These are phyloP conservation scores for Colletotrichum camelliae DNA, from an alignment of 2,329 filamentous ascomycete species.

Conservation along the genomic window DNA sequence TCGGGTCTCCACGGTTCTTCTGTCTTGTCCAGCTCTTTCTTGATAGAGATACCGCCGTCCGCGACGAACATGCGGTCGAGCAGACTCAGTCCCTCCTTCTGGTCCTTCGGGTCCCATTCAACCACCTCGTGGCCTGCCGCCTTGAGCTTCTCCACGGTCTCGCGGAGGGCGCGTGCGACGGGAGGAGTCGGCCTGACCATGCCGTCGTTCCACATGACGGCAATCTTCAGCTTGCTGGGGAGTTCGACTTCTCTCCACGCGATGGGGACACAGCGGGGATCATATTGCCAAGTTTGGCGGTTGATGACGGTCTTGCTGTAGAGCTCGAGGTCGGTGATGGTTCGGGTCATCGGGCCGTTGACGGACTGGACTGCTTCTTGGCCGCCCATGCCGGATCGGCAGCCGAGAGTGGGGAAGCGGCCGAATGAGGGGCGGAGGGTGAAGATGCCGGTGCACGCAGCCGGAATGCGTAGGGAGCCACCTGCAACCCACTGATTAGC, in stretches of 20 bases:
- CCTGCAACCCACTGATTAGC: conserved; percentile 29
- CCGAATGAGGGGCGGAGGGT: conserved; percentile 62
- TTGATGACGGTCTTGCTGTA: conserved; percentile 59
- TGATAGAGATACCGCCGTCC: conserved; percentile 49
- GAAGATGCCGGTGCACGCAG: conserved; percentile 63
- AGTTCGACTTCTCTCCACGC: conserved; percentile 52
- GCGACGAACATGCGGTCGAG: conserved; percentile 53
- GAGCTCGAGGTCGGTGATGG: conserved; percentile 58
- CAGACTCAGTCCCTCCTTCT: conserved; percentile 40
- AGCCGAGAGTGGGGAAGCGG: conserved; percentile 60
- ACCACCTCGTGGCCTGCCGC: conserved; percentile 56
- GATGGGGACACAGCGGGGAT: conserved; percentile 64
- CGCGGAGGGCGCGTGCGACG: conserved; percentile 59
- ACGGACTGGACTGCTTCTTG: conserved; percentile 70
- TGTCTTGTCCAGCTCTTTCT: conserved; percentile 40
- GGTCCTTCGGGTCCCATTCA: conserved; percentile 53
- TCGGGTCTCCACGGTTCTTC: conserved; percentile 49
- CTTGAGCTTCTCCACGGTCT: conserved; percentile 45
- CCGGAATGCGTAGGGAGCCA: conserved; percentile 58
- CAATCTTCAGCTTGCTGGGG: conserved; percentile 55
- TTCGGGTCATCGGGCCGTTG: conserved; percentile 66
- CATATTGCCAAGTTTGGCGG: conserved; percentile 59
- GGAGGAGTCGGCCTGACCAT: conserved; percentile 71
- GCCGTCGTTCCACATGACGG: conserved; percentile 69
- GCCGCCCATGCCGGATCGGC: conserved; percentile 64